Evolutionary conservation across 2,329 filamentous ascomycete genomes (phyloP), one percentile per base, ranked within the genome.

Genomic region (Fusarium scirpi): DNA sequence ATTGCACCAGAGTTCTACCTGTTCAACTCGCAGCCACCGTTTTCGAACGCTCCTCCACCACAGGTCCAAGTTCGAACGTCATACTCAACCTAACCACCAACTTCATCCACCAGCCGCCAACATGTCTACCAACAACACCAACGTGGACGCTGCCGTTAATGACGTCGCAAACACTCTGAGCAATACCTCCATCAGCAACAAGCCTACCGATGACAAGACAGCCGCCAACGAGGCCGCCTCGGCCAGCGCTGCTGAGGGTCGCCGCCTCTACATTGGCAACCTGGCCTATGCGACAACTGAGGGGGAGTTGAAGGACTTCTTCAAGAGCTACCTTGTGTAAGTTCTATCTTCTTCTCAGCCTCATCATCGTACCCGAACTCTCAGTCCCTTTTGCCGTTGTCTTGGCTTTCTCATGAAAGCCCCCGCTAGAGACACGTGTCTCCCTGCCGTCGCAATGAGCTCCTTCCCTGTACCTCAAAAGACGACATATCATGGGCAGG

Each of bases 241-340:
- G 83, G 94, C 94, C 85, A 97, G 94, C 87, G 96, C 96, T 84
- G 94, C 95, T 85, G 96, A 99, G 89, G 95, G 96, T 84, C 94
- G 96, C 88, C 94, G 96, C 87, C 92, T 99, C 80, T 99, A 99
- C 88, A 98, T 99, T 88, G 96, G 96, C 89, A 99, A 99, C 89
- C 93, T 99, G 90, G 96, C 96, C 80, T 99, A 99, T 85, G 94
- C 95, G 91, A 98, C 96, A 91, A 97, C 94, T 84, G 96, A 98
- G 93, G 96, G 93, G 92, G 94, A 98, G 91, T 94, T 99, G 90
- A 97, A 97, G 89, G 93, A 96, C 79, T 99, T 99, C 90, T 99
- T 99, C 92, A 95, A 96, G 89, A 93, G 91, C 85, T 98, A 97
- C 89, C 92, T 96, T 88, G 94, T 99, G 96, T 99, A 90, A 89